Evolutionary conservation across 495 filamentous ascomycete genomes (phyloP).

Genomic region (Hypoxylon rickii): DNA sequence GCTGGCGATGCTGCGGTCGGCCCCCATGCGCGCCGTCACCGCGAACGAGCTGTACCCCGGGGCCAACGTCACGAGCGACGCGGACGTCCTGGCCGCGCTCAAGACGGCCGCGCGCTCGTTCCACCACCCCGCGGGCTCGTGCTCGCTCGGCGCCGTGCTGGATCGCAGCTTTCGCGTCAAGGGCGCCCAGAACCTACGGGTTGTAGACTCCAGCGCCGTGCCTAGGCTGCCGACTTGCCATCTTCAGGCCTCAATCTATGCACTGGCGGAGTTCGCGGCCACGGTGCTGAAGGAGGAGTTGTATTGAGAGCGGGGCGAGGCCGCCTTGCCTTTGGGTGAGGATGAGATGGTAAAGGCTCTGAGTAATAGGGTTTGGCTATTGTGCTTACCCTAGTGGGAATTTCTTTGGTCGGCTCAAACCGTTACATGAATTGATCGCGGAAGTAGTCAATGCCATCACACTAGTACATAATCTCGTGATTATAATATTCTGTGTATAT

Average conservation of each 20-base stretch:
- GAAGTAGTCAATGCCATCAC: too few species aligned
- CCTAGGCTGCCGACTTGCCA: conserved; percentile 53
- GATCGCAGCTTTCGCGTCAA: conserved; percentile 42
- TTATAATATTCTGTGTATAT: too few species aligned
- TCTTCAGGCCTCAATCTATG: conserved; percentile 53
- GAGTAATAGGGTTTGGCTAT: not conserved
- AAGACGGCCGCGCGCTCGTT: conserved; percentile 5
- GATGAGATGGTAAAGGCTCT: too few species aligned
- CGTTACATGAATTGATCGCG: too few species aligned
- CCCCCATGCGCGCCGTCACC: conserved; percentile 2
- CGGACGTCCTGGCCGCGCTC: conserved; percentile 9
- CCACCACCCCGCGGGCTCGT: conserved; percentile 15
- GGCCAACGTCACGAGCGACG: conserved; percentile 11
- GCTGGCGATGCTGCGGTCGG: conserved; percentile 18
- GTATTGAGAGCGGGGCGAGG: too few species aligned
- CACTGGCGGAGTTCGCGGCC: conserved; percentile 48
- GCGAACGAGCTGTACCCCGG: conserved; percentile 22
- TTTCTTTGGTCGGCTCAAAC: too few species aligned
- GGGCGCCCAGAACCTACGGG: conserved; percentile 39
- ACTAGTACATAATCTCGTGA: too few species aligned
- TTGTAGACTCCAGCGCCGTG: conserved; percentile 49
- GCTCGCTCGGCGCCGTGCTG: conserved; percentile 31
- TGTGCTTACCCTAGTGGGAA: not conserved
- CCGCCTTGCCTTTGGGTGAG: too few species aligned
- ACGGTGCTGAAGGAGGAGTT: conserved; percentile 12